These are phyloP conservation scores for Piromyces finnis DNA, from an alignment of 192 early-diverging fungal genomes.

Conservation along the genomic window DNA sequence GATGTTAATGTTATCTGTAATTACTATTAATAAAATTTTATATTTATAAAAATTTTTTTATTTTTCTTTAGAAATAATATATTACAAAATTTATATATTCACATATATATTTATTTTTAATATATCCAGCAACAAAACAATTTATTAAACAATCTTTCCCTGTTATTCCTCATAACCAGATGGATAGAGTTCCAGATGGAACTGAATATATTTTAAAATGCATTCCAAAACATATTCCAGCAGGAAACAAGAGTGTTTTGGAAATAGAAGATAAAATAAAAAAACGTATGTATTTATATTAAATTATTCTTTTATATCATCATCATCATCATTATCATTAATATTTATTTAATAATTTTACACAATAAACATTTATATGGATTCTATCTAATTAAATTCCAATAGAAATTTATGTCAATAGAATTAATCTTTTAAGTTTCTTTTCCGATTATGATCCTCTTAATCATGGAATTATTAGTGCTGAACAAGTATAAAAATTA, in stretches of 20 bases:
- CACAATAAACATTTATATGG: too few species aligned
- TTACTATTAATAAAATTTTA: background rate
- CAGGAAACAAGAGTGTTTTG: background rate
- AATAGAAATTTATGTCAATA: background rate
- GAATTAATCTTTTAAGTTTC: background rate
- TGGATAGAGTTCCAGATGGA: background rate
- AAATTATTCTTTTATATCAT: too few species aligned
- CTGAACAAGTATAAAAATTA: background rate
- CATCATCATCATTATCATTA: too few species aligned
- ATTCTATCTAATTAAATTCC: too few species aligned
- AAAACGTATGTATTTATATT: background rate
- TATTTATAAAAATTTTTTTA: background rate
- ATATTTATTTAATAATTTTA: too few species aligned
- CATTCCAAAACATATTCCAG: background rate
- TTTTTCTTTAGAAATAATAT: too few species aligned
- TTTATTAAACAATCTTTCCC: background rate
- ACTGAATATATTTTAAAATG: background rate
- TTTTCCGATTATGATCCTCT: background rate
- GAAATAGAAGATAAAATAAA: background rate
- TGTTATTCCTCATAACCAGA: background rate
- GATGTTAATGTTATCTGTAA: background rate
- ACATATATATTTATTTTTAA: too few species aligned
- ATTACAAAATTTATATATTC: too few species aligned
- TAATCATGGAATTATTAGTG: background rate
- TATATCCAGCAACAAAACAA: background rate